Evolutionary conservation across 2,329 filamentous ascomycete species (phyloP).

Genomic region (Cylindrodendrum hubeiense): DNA sequence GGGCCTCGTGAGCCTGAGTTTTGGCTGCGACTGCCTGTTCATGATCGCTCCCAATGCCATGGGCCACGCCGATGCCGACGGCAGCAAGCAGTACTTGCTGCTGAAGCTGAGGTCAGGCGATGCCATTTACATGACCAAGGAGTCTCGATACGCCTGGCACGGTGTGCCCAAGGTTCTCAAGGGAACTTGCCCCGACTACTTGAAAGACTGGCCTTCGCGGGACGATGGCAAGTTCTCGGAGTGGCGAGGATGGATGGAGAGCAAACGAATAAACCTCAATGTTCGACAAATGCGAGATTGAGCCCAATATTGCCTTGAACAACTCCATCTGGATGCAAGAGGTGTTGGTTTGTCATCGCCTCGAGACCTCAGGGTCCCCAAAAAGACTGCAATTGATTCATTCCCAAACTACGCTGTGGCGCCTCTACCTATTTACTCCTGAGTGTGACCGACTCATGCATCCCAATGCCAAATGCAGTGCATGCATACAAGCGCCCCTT

Average conservation of each 20-base stretch:
- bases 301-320: background rate
- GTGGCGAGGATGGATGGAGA: constrained; percentile 90
- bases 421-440: constrained; percentile 6
- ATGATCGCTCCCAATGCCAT: constrained; percentile 76
- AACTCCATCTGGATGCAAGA: background rate
- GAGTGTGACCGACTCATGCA: background rate
- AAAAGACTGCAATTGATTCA: constrained; percentile 17
- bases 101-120: constrained; percentile 86
- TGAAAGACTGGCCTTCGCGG: constrained; percentile 79
- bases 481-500: background rate
- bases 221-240: constrained; percentile 66
- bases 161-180: constrained; percentile 89
- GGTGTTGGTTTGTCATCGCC: background rate
- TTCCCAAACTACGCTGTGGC: constrained; percentile 8
- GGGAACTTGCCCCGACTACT: constrained; percentile 80
- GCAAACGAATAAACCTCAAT: constrained; percentile 92
- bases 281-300: constrained; percentile 85
- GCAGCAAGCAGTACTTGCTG: constrained; percentile 64
- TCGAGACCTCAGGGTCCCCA: background rate
- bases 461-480: background rate
- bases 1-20: constrained; percentile 85
- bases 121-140: constrained; percentile 87
- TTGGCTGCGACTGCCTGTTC: constrained; percentile 93
- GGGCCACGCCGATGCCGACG: constrained; percentile 38
- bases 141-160: constrained; percentile 92